Percentiles rank a stretch among this genome's conserved stretches.
These are phyloP conservation scores for Kluyveromyces aestuarii DNA, from an alignment of 805 yeast genomes.

Conservation along the genomic window DNA sequence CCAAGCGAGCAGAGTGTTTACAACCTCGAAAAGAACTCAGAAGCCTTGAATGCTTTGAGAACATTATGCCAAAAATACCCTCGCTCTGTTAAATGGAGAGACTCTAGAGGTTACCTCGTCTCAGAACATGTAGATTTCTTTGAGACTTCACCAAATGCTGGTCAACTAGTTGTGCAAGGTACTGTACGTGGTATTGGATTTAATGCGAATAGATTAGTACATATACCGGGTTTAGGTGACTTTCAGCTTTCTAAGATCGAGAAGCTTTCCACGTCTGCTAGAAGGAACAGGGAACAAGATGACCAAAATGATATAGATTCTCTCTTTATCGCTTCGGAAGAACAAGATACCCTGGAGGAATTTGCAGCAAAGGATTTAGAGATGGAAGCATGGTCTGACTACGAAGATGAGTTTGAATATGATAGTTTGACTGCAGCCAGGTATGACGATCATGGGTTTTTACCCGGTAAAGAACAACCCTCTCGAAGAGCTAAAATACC, in stretches of 20 bases:
- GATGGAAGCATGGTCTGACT: slow-evolving; percentile 35
- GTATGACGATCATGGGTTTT: slow-evolving; percentile 33
- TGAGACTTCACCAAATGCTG: slow-evolving; percentile 20
- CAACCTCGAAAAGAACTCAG: slow-evolving; percentile 58
- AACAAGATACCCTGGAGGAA: slow-evolving; percentile 52
- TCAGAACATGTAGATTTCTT: slow-evolving; percentile 48
- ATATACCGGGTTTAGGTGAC: slow-evolving; percentile 87
- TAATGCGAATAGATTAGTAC: slow-evolving; percentile 66
- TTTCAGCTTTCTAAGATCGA: slow-evolving; percentile 66
- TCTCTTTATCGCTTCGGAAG: slow-evolving; percentile 29
- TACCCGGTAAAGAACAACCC: slow-evolving; percentile 27
- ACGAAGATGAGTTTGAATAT: slow-evolving; percentile 23
- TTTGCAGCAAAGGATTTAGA: slow-evolving; percentile 47
- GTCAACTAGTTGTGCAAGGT: slow-evolving; percentile 61
- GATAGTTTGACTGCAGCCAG: slow-evolving; percentile 28
- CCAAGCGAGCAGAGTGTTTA: slow-evolving; percentile 73
- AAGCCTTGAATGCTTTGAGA: slow-evolving; percentile 66
- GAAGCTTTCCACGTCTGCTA: slow-evolving; percentile 30
- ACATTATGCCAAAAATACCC: slow-evolving; percentile 80
- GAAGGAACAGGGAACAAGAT: slow-evolving; percentile 20
- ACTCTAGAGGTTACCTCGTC: slow-evolving; percentile 77
- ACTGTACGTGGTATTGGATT: slow-evolving; percentile 82
- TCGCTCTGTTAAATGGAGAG: slow-evolving; percentile 83
- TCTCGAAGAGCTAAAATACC: slow-evolving; percentile 41
- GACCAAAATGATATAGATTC: slow-evolving; percentile 6